Evolutionary conservation across 1,284 basidiomycete species (phyloP).

Genomic region (Stygiomarasmius scandens): DNA sequence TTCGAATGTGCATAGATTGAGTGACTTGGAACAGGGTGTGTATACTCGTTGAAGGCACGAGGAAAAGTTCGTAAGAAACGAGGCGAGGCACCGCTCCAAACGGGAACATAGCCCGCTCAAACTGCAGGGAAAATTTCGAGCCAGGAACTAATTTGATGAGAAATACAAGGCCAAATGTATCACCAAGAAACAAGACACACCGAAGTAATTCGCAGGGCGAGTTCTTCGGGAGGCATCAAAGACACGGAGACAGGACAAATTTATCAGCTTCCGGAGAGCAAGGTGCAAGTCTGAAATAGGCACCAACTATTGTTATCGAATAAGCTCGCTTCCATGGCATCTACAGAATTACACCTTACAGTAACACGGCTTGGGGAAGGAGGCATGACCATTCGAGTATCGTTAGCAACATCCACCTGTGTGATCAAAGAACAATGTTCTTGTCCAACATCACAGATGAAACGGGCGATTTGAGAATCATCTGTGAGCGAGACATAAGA

Average conservation of each 20-base stretch:
- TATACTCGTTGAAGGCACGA: constrained; percentile 31
- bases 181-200: constrained; percentile 9
- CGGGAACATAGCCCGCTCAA: constrained; percentile 45
- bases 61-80: constrained; percentile 36
- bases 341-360: constrained; percentile 23
- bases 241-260: constrained; percentile 37
- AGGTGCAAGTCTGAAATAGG: constrained; percentile 37
- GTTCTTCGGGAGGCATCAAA: constrained; percentile 31
- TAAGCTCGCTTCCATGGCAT: constrained; percentile 4
- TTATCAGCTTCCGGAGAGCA: constrained; percentile 33
- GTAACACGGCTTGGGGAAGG: constrained; percentile 13
- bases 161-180: background rate
- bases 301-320: constrained; percentile 11
- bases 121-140: constrained; percentile 26
- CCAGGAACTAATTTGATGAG: constrained; percentile 14
- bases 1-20: constrained; percentile 24
- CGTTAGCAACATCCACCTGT: constrained; percentile 44
- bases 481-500: constrained; percentile 41
- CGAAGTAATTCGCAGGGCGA: constrained; percentile 13
- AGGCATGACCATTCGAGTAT: constrained; percentile 33
- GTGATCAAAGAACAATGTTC: constrained; percentile 24
- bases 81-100: constrained; percentile 22
- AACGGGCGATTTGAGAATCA: constrained; percentile 38
- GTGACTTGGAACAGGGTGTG: constrained; percentile 33
- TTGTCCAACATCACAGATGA: constrained; percentile 20